Conservation (phyloP, 352 stramenopile genomes). For the Pythium myriotylum region DNA sequence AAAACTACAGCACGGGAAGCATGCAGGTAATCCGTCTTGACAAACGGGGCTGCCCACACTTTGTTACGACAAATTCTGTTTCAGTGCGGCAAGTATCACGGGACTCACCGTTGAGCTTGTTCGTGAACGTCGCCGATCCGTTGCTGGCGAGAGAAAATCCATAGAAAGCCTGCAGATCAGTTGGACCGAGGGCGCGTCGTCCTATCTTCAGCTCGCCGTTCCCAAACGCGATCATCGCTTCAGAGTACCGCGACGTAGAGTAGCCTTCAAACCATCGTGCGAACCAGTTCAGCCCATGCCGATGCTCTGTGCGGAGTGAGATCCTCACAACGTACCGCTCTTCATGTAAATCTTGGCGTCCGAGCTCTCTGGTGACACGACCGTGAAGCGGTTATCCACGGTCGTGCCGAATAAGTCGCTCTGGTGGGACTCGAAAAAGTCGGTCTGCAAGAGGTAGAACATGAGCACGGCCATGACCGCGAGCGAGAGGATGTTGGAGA, state of each 20-base stretch:
- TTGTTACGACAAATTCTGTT: too few relatives aligned
- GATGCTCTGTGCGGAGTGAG: too few relatives aligned
- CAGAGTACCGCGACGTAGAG: slow-evolving; percentile 68
- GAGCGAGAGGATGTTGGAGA: slow-evolving; percentile 74
- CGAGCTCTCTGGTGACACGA: slow-evolving; percentile 64
- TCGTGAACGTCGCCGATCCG: slow-evolving; percentile 67
- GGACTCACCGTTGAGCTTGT: slow-evolving; percentile 58
- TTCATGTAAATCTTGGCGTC: slow-evolving; percentile 79
- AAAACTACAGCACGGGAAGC: slow-evolving; percentile 68
- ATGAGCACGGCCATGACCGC: slow-evolving; percentile 57
- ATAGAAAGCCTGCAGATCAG: slow-evolving; percentile 65
- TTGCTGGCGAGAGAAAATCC: slow-evolving; percentile 71
- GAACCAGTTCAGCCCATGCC: too few relatives aligned
- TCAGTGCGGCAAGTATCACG: too few relatives aligned
- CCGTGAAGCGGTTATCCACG: slow-evolving; percentile 81
- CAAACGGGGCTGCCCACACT: slow-evolving; percentile 62
- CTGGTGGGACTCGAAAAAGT: slow-evolving; percentile 84
- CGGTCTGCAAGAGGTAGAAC: slow-evolving; percentile 75
- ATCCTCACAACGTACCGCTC: slow-evolving; percentile 59
- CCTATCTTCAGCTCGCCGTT: slow-evolving; percentile 65
- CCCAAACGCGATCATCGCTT: slow-evolving; percentile 73
- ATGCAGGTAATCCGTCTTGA: slow-evolving; percentile 70
- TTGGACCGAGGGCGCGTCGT: slow-evolving; percentile 47
- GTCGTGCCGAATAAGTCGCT: slow-evolving; percentile 80
- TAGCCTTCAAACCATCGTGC: too few relatives aligned